A percentile compares a stretch with the other conserved stretches of the same genome.
Evolutionary conservation across 805 yeast species (phyloP).

Genomic region (Hanseniaspora thailandica): DNA sequence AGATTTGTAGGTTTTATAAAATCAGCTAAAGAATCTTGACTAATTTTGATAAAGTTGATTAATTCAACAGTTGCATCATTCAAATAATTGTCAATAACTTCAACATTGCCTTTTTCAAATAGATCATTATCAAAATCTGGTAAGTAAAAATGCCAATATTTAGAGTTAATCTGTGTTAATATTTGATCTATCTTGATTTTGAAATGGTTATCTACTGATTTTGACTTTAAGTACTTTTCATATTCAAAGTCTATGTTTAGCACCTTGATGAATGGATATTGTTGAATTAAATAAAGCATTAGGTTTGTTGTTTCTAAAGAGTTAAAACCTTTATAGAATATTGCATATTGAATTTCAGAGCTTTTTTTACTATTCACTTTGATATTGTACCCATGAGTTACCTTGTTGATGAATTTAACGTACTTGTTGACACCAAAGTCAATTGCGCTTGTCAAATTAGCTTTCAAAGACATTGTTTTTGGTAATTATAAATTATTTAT

Average conservation of each 20-base stretch:
- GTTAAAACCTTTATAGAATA: conserved; percentile 1
- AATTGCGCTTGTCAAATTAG: background rate
- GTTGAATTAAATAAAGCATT: background rate
- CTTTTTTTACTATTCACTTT: background rate
- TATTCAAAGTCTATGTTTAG: conserved; percentile 4
- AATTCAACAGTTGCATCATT: background rate
- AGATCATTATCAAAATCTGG: conserved; percentile 4
- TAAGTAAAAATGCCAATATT: conserved; percentile 9
- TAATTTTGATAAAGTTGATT: background rate
- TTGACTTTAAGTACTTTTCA: background rate
- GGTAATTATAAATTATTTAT: background rate
- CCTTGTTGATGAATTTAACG: background rate
- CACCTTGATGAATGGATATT: background rate
- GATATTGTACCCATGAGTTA: background rate
- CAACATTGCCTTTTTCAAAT: background rate
- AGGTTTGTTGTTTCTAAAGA: background rate
- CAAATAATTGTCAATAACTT: background rate
- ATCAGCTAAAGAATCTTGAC: background rate
- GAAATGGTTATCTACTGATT: background rate
- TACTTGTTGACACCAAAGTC: conserved; percentile 4
- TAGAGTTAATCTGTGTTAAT: background rate
- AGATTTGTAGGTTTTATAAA: background rate
- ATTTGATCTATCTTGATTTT: background rate
- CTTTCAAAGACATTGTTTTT: background rate
- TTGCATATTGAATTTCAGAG: background rate